Evolutionary conservation across 2,329 filamentous ascomycete species (phyloP).

Genomic region (Pseudocercospora pini-densiflorae): DNA sequence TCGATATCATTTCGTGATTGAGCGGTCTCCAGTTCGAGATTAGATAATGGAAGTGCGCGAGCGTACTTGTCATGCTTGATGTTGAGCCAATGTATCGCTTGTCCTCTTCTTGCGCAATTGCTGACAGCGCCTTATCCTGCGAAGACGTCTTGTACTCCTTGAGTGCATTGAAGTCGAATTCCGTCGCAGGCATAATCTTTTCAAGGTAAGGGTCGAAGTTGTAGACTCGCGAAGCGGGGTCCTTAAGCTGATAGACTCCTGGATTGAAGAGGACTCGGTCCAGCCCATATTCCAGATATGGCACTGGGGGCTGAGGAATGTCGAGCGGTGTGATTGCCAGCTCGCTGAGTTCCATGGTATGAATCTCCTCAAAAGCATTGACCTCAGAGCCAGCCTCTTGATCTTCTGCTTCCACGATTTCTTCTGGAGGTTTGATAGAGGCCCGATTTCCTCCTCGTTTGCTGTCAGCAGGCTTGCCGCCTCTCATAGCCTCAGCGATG

Average conservation of each 20-base stretch:
- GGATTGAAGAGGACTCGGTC: constrained; percentile 95
- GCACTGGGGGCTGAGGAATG: constrained; percentile 58
- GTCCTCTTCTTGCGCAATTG: constrained; percentile 66
- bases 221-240: constrained; percentile 83
- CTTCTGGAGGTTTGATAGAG: neutral
- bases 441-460: neutral
- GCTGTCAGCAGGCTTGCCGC: neutral
- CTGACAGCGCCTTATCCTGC: constrained; percentile 72
- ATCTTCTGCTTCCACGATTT: neutral
- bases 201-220: constrained; percentile 97
- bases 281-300: constrained; percentile 72
- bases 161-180: constrained; percentile 90
- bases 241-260: constrained; percentile 89
- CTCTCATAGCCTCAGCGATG: constrained; percentile 6
- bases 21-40: constrained; percentile 81
- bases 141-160: constrained; percentile 92
- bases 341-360: constrained; percentile 24
- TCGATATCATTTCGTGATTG: constrained; percentile 69
- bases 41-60: constrained; percentile 91
- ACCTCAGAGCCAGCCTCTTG: neutral
- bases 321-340: constrained; percentile 45
- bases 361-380: constrained; percentile 6
- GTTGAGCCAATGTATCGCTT: constrained; percentile 93
- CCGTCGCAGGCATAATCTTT: constrained; percentile 86
- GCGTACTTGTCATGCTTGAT: constrained; percentile 88